Evolutionary conservation across 148 eudicot species (phyloP).

Genomic region (Spergularia bocconei): DNA sequence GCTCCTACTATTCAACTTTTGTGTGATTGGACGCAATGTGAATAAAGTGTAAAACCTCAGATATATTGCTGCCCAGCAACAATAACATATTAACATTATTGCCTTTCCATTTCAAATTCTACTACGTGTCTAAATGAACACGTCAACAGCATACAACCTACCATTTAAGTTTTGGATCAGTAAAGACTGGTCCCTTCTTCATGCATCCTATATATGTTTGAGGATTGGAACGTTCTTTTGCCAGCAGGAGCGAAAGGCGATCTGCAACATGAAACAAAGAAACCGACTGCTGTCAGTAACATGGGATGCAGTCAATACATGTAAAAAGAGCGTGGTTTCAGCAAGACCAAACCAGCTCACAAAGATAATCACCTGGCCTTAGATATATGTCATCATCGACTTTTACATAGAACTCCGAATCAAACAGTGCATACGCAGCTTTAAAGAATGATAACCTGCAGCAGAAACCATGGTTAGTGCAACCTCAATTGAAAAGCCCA

Average conservation of each 20-base stretch:
- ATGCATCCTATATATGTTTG: conserved; percentile 96
- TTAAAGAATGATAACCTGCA: conserved; percentile 88
- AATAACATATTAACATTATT: not conserved
- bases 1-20: not conserved
- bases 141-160: conserved; percentile 30
- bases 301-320: conserved; percentile 1
- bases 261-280: conserved; percentile 38
- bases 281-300: conserved; percentile 4
- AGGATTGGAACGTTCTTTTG: conserved; percentile 77
- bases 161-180: conserved; percentile 91
- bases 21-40: not conserved
- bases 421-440: conserved; percentile 81
- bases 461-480: conserved; percentile 19
- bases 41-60: not conserved
- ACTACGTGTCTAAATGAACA: not conserved
- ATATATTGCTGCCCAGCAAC: not conserved
- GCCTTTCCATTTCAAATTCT: not conserved
- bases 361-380: conserved; percentile 61
- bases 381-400: conserved; percentile 94
- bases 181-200: conserved; percentile 97
- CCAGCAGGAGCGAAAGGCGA: conserved; percentile 86
- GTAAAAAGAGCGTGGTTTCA: not conserved
- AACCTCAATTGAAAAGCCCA: conserved; percentile 13
- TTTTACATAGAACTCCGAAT: conserved; percentile 90
- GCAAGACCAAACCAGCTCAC: not conserved